Evolutionary conservation across 208 protist species (phyloP), one percentile per base, ranked within the genome.

Genomic region (Crithidia sp.): DNA sequence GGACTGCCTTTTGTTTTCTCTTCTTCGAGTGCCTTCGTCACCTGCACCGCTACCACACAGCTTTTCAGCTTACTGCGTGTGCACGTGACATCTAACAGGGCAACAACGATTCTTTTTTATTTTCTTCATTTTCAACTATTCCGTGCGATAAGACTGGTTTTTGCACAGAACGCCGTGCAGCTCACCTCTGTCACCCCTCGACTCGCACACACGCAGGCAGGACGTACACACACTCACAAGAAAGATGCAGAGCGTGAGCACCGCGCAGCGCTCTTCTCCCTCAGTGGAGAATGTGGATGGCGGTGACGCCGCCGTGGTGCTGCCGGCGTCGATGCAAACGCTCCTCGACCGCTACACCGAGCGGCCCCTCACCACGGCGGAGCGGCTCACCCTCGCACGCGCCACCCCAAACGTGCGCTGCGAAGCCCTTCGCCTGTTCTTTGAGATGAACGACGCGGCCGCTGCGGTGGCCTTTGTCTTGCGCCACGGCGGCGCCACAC

Each of bases 271-370:
- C 62, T 14, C 45, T 16, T 58, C 59, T 7, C 43, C 52, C 5
- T 59, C 65, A 4, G 41, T 37, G 52, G 69, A 61, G 40, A 52
- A 39, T 59, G 19, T 14, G 7, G 9, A 16, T 40, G 17, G 10
- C 54, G 55, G 50, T 40, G 50, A 70, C 40, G 44, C 41, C 5
- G 43, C 28, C 60, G 67, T 45, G 5, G 28, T 40, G n/a, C 76
- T 95, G 16, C 87, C 90, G 6, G 64, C 86, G 8, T 91, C 87
- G 9, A 80, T 95, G 62, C 81, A 87, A 63, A 82, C 85, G 9
- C 73, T 95, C 41, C 49, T 92, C 44, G 62, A 79, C 60, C 71
- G 81, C 17, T 82, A 83, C 61, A 68, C 66, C 17, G 74, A 80
- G 12, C 71, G 79, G 47, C 54, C 67, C 12, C 71, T 95, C 7